Conservation (phyloP, 1,284 basidiomycete genomes). For the Cutaneotrichosporon spelunceum region DNA sequence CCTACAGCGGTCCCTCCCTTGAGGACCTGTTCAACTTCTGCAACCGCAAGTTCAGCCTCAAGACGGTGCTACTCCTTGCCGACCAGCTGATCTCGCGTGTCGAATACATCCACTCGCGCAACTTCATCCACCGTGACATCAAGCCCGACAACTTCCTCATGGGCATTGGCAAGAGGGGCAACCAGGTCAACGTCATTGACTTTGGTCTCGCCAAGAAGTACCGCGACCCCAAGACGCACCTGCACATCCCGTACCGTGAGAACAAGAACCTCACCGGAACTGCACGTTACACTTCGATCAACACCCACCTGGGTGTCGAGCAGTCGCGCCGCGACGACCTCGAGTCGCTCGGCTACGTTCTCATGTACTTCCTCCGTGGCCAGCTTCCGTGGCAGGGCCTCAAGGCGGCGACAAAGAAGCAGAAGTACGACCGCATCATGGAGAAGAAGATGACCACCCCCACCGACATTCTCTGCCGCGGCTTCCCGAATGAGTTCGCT, state of each 20-base stretch:
- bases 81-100: constrained; percentile 98
- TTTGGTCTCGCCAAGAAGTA: constrained; percentile 99
- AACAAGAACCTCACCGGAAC: constrained; percentile 99
- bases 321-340: constrained; percentile 94
- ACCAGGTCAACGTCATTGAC: constrained; percentile 99
- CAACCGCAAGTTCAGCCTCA: constrained; percentile 95
- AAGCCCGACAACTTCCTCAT: constrained; percentile 99
- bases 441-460: constrained; percentile 97
- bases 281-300: constrained; percentile 98
- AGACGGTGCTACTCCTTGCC: constrained; percentile 93
- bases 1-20: constrained; percentile 72
- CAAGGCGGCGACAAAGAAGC: constrained; percentile 98
- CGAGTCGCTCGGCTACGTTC: constrained; percentile 91
- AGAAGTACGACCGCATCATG: constrained; percentile 99
- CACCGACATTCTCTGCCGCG: constrained; percentile 90
- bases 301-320: constrained; percentile 96
- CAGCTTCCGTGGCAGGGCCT: constrained; percentile 96
- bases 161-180: constrained; percentile 97
- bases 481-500: constrained; percentile 95
- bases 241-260: constrained; percentile 99
- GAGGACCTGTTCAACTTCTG: constrained; percentile 99
- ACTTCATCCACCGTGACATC: constrained; percentile 99
- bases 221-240: constrained; percentile 97
- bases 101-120: constrained; percentile 98
- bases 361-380: constrained; percentile 96